These are phyloP conservation scores for Diaporthe sp. DNA, from an alignment of 2,329 filamentous ascomycete species.

Conservation along the genomic window DNA sequence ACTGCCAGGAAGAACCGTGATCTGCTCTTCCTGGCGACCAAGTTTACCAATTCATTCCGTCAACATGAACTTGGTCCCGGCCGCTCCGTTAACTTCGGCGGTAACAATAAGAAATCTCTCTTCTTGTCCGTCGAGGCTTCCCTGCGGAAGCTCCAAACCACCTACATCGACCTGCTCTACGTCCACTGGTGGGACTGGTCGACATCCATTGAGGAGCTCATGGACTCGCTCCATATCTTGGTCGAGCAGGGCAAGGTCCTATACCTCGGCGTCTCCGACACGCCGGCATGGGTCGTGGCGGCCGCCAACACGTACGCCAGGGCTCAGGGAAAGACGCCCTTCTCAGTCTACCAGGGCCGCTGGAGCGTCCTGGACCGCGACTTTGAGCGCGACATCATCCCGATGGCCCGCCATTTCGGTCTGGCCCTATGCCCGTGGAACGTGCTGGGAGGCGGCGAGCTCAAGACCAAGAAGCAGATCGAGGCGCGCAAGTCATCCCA, in stretches of 20 bases:
- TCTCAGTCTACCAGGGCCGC: conserved; percentile 57
- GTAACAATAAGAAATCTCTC: conserved; percentile 75
- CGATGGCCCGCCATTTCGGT: conserved; percentile 73
- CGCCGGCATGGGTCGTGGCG: conserved; percentile 57
- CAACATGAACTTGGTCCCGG: conserved; percentile 54
- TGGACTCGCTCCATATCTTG: conserved; percentile 58
- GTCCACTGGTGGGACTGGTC: conserved; percentile 62
- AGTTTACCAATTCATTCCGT: conserved; percentile 68
- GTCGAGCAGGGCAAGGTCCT: conserved; percentile 58
- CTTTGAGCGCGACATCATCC: conserved; percentile 77
- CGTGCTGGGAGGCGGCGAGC: conserved; percentile 59
- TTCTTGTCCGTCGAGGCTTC: conserved; percentile 64
- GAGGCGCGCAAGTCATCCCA: conserved; percentile 42
- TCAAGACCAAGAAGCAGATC: conserved; percentile 51
- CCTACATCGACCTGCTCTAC: conserved; percentile 61
- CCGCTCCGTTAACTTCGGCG: conserved; percentile 62
- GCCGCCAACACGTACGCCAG: conserved; percentile 56
- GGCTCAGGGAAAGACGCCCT: conserved; percentile 53
- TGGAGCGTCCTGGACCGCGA: conserved; percentile 52
- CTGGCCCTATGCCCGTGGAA: conserved; percentile 68
- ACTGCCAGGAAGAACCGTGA: conserved; percentile 74
- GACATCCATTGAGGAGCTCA: conserved; percentile 58
- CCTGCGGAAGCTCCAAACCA: conserved; percentile 60
- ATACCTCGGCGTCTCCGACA: conserved; percentile 58
- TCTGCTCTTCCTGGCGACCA: conserved; percentile 76